These are phyloP conservation scores for Mycena vulgaris DNA, from an alignment of 768 basidiomycete species.

Conservation along the genomic window DNA sequence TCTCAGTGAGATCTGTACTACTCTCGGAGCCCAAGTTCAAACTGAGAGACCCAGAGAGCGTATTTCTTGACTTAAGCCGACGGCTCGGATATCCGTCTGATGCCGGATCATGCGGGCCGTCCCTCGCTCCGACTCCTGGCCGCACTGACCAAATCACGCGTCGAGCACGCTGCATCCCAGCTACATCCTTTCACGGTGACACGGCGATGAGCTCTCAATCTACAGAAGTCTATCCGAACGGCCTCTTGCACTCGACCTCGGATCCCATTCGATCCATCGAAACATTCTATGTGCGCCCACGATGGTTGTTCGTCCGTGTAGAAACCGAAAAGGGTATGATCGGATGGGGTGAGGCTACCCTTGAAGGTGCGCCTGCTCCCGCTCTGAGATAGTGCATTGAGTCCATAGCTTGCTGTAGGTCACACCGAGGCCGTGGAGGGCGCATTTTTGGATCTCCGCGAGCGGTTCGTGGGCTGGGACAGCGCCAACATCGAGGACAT, in stretches of 20 bases:
- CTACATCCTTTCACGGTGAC: no score
- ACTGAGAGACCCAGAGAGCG: no score
- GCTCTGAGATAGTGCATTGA: background rate
- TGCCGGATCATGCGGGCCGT: no score
- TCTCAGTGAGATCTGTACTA: no score
- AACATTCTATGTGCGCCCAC: conserved; percentile 78
- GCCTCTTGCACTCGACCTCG: conserved; percentile 2
- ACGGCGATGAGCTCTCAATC: background rate
- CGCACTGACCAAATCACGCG: no score
- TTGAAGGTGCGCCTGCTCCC: conserved; percentile 56
- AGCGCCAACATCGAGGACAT: conserved; percentile 81
- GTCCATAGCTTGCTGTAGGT: conserved; percentile 49
- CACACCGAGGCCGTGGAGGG: conserved; percentile 85
- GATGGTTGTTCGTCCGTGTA: conserved; percentile 83
- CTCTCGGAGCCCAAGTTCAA: no score
- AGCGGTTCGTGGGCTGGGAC: conserved; percentile 73
- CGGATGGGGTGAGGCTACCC: conserved; percentile 84
- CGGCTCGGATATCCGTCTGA: no score
- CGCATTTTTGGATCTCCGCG: conserved; percentile 70
- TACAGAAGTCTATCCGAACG: background rate
- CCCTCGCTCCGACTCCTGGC: no score
- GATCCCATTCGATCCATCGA: conserved; percentile 43
- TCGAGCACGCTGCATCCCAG: no score
- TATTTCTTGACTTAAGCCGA: no score
- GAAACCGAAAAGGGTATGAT: conserved; percentile 74